phyloP scores from a whole-genome alignment of 345 rosid genomes.

The Syzygium oleosum region DNA sequence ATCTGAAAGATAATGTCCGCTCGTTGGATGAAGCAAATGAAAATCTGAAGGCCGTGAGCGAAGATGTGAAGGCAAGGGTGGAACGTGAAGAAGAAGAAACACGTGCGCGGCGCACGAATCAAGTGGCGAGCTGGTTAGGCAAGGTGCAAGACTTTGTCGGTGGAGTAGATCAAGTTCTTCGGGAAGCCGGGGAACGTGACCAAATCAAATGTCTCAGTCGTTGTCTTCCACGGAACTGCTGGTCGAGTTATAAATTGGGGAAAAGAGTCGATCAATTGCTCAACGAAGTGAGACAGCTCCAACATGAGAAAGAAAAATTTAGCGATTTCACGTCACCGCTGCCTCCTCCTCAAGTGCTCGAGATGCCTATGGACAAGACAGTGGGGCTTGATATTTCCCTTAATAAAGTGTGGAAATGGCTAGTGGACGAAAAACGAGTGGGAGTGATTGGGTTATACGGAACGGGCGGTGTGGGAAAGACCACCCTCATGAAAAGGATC shows the following conservation, averaged over 20 bases:
- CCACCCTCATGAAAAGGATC: constrained; percentile 6
- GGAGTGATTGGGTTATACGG: constrained; percentile 7
- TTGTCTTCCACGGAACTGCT: rapidly evolving
- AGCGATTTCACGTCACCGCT: rapidly evolving
- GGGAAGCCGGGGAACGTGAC: background rate
- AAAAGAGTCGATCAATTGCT: background rate
- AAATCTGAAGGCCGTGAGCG: background rate
- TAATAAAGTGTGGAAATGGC: background rate
- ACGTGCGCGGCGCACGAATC: rapidly evolving
- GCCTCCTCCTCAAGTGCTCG: background rate
- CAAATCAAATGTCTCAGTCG: background rate
- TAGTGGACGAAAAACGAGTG: background rate
- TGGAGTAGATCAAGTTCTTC: background rate
- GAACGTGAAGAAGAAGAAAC: rapidly evolving
- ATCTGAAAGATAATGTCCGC: background rate
- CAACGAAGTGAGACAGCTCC: background rate
- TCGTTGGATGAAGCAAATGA: rapidly evolving
- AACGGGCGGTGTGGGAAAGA: constrained; percentile 10
- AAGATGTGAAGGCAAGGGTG: background rate
- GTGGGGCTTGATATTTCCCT: background rate
- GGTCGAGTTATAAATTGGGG: background rate
- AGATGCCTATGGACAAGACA: background rate
- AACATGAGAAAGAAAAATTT: rapidly evolving
- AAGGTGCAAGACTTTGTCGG: background rate
- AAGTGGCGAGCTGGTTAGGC: background rate